phyloP scores from a whole-genome alignment of 2,329 filamentous ascomycete species.

The Hymenoscyphus fructigenus region DNA sequence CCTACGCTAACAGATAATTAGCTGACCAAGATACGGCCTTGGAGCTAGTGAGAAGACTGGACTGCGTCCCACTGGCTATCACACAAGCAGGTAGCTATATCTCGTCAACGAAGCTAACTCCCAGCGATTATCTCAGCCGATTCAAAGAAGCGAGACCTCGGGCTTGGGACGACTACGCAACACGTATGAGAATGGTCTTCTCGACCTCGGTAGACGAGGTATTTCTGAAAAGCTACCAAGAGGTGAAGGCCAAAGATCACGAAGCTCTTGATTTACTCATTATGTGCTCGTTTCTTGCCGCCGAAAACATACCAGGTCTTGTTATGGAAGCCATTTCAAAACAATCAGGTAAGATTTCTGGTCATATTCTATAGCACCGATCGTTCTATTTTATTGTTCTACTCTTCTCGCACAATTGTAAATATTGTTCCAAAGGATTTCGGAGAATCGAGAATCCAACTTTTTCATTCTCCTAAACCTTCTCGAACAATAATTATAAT shows the following conservation, averaged over 20 bases:
- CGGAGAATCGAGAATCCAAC: no score
- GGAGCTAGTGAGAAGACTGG: not conserved
- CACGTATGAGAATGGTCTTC: constrained; percentile 3
- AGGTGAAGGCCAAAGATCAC: constrained; percentile 3
- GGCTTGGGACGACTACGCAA: constrained; percentile 2
- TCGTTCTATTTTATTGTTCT: no score
- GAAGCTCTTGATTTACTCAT: constrained; percentile 5
- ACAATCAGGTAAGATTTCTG: not conserved
- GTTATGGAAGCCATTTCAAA: not conserved
- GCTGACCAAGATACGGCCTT: not conserved
- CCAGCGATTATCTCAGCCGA: not conserved
- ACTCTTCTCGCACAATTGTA: no score
- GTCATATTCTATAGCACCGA: no score
- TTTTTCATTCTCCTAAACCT: no score
- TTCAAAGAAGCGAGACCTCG: not conserved
- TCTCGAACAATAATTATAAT: no score
- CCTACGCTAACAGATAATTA: not conserved
- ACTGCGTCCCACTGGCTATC: not conserved
- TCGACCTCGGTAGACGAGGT: constrained; percentile 4
- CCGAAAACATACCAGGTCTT: constrained; percentile 1
- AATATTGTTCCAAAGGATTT: no score
- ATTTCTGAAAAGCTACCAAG: not conserved
- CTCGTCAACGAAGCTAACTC: not conserved
- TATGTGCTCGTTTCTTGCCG: not conserved
- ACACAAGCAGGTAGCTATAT: not conserved